These are phyloP conservation scores for Mimosa bimucronata DNA, from an alignment of 306 rosid species.

Conservation along the genomic window DNA sequence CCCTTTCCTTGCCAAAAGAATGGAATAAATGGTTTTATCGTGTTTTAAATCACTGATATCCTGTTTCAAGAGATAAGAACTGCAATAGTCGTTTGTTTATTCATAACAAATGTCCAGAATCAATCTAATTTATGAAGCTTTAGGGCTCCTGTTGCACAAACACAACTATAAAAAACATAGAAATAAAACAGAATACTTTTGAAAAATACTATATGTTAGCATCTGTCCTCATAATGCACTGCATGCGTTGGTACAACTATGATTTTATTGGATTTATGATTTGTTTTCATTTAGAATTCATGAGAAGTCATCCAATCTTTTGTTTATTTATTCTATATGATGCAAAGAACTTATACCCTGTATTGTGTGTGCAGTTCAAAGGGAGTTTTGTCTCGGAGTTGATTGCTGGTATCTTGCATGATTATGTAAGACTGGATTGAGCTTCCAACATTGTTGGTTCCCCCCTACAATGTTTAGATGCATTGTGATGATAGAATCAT, in stretches of 20 bases:
- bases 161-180: too few species aligned
- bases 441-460: slow-evolving; percentile 2
- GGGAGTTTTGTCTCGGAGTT: slow-evolving; percentile 82
- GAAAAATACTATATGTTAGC: neutral
- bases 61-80: slow-evolving; percentile 7
- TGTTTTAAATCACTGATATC: too few species aligned
- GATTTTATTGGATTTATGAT: slow-evolving; percentile 22
- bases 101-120: neutral
- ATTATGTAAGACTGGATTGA: slow-evolving; percentile 18
- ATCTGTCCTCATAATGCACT: neutral
- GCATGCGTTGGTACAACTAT: slow-evolving; percentile 9
- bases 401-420: slow-evolving; percentile 44
- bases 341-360: slow-evolving; percentile 7
- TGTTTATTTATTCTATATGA: neutral
- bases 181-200: too few species aligned
- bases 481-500: slow-evolving; percentile 1
- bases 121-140: too few species aligned
- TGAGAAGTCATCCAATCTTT: neutral
- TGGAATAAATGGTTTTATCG: neutral
- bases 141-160: neutral
- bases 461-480: neutral
- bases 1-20: slow-evolving; percentile 10
- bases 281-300: neutral
- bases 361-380: slow-evolving; percentile 70
- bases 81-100: neutral